Base-by-base conservation (phyloP, 306 rosid genomes). In the Castanopsis chinensis region DNA sequence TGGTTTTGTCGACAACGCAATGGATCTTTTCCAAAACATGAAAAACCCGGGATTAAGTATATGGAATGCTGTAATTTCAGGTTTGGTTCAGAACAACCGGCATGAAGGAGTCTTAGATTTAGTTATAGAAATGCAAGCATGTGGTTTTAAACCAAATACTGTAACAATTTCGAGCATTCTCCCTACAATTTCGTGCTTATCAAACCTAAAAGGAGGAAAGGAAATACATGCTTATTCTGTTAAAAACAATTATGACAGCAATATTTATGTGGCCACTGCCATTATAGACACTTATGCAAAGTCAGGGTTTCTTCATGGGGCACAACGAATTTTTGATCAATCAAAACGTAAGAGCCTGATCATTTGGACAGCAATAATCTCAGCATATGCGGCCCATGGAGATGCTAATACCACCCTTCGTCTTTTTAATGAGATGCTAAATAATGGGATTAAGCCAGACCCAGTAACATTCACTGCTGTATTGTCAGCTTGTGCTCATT, bases 21-120 rank as follows among this genome's bases (percentile, higher is more conserved):
- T 90, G 90, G 78, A 63, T 84, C 59, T 91, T 77, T 93, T 93
- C 57, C 77, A 59, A 76, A 85, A 78, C 76, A 71, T 86, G 81
- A 77, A 75, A 75, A 79, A 72, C 52, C 91, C 83, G 27, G 89
- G 85, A 60, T 82, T 87, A 69, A 87, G 87, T 61, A 71, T 86
- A n/a, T 89, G 96, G 98, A 95, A 95, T 90, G 90, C 87, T 57
- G 81, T 89, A 76, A 77, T 93, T 83, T 91, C 94, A 54, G 96
- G 91, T 83, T 59, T 95, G 82, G 96, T 88, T 83, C 99, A 95
- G 78, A 93, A 88, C 85, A 85, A 90, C 53, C 81, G 11, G 60
- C 87, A 79, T 33, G 87, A 86, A 76, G 78, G 53, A 19, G 89
- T 71, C 23, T 71, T 95, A 71, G 83, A 87, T 78, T 79, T 93